Conservation (phyloP, 208 protist species). For the Trypanosoma lewisi region DNA sequence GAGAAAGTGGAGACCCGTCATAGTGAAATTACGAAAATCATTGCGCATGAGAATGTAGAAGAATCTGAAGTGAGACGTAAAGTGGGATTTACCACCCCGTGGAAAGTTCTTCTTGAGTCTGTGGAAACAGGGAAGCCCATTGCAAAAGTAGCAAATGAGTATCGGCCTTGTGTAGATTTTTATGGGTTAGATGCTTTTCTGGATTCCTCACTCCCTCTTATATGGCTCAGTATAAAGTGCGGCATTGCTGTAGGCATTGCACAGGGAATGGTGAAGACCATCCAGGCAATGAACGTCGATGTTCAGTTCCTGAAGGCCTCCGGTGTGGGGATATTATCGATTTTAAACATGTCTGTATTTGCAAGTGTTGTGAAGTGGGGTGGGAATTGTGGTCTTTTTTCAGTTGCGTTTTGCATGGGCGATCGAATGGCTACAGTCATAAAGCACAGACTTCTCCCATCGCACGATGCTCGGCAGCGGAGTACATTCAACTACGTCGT, state of each 20-base stretch:
- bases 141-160: slow-evolving; percentile 66
- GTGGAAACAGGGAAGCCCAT: slow-evolving; percentile 64
- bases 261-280: slow-evolving; percentile 58
- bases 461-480: slow-evolving; percentile 60
- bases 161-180: slow-evolving; percentile 71
- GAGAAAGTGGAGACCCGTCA: slow-evolving; percentile 37
- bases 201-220: slow-evolving; percentile 59
- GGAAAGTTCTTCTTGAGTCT: slow-evolving; percentile 66
- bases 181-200: slow-evolving; percentile 84
- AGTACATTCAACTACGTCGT: slow-evolving; percentile 73
- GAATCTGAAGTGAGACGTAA: neutral
- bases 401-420: slow-evolving; percentile 67
- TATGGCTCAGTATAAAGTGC: slow-evolving; percentile 84
- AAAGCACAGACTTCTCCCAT: slow-evolving; percentile 48
- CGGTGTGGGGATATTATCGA: slow-evolving; percentile 71
- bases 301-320: slow-evolving; percentile 81
- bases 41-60: neutral
- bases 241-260: slow-evolving; percentile 76
- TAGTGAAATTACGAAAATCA: slow-evolving; percentile 26
- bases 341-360: slow-evolving; percentile 83
- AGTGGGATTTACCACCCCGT: slow-evolving; percentile 37
- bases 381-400: slow-evolving; percentile 66
- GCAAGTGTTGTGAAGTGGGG: slow-evolving; percentile 84
- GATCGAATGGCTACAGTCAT: slow-evolving; percentile 50
- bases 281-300: slow-evolving; percentile 79